A percentile compares a stretch with the other conserved stretches of the same genome.
Evolutionary conservation across 371 early-diverging fungal genomes (phyloP).

Genomic region (Apophysomyces sp.): DNA sequence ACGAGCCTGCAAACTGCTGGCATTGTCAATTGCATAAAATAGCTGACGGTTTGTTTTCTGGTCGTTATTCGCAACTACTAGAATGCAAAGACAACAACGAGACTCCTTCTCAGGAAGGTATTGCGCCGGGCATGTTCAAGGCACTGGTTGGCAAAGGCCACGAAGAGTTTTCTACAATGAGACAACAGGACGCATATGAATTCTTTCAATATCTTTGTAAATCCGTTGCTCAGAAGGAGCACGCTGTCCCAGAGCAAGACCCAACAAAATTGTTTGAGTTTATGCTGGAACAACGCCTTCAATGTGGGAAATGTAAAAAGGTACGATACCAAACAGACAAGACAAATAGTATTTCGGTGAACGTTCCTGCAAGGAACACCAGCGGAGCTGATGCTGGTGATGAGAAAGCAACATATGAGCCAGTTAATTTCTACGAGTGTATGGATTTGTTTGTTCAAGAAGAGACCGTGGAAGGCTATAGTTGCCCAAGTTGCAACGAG

Average conservation of each 20-base stretch:
- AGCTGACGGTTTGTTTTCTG: conserved; percentile 87
- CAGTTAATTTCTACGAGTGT: conserved; percentile 77
- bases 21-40: conserved; percentile 90
- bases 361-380: conserved; percentile 65
- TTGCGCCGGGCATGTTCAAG: conserved; percentile 92
- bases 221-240: conserved; percentile 75
- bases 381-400: conserved; percentile 23
- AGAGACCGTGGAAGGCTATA: conserved; percentile 69
- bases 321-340: conserved; percentile 74
- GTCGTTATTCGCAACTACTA: conserved; percentile 72
- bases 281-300: conserved; percentile 75
- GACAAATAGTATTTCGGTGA: conserved; percentile 67
- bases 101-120: conserved; percentile 60
- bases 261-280: conserved; percentile 83
- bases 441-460: conserved; percentile 60
- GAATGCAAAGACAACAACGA: conserved; percentile 39
- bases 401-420: conserved; percentile 41
- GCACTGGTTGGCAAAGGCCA: conserved; percentile 85
- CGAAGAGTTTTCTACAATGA: conserved; percentile 92
- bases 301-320: conserved; percentile 79
- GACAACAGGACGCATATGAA: conserved; percentile 98
- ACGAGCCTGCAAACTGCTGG: conserved; percentile 73
- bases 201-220: conserved; percentile 82
- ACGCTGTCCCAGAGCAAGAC: conserved; percentile 48
- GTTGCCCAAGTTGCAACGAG: conserved; percentile 78